Evolutionary conservation across 768 basidiomycete species (phyloP).

Genomic region (Pisolithus tinctorius): DNA sequence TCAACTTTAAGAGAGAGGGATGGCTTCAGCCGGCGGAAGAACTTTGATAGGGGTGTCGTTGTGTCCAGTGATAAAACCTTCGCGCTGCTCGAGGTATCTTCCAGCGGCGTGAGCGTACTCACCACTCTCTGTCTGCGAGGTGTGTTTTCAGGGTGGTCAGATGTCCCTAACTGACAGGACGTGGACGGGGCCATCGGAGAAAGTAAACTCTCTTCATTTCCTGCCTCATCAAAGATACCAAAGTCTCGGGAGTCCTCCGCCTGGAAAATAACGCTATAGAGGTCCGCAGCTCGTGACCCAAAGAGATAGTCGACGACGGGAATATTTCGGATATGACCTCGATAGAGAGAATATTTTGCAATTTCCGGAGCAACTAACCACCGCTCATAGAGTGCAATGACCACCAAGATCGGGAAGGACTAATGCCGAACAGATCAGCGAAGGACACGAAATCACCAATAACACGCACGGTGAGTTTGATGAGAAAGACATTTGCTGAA

Average conservation of each 20-base stretch:
- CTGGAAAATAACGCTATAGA: slow-evolving; percentile 78
- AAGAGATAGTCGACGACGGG: slow-evolving; percentile 71
- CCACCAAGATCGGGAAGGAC: slow-evolving; percentile 72
- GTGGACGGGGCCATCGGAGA: slow-evolving; percentile 9
- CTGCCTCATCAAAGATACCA: slow-evolving; percentile 45
- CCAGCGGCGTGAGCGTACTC: slow-evolving; percentile 20
- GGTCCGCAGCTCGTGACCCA: slow-evolving; percentile 57
- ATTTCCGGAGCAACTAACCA: slow-evolving; percentile 47
- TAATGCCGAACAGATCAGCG: slow-evolving; percentile 16
- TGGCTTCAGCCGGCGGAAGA: slow-evolving; percentile 20
- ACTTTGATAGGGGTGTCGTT: slow-evolving; percentile 19
- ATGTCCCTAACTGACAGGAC: slow-evolving; percentile 2
- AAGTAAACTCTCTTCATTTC: slow-evolving; percentile 30
- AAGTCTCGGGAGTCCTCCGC: slow-evolving; percentile 45
- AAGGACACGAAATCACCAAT: not conserved
- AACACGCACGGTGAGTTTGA: slow-evolving; percentile 62
- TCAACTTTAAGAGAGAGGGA: slow-evolving; percentile 16
- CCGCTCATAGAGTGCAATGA: slow-evolving; percentile 77
- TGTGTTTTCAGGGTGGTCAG: no score
- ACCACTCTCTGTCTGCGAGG: slow-evolving; percentile 19
- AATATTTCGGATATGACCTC: slow-evolving; percentile 63
- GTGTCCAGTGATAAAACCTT: slow-evolving; percentile 23
- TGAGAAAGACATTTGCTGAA: slow-evolving; percentile 76
- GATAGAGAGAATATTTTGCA: slow-evolving; percentile 50
- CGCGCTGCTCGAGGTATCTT: slow-evolving; percentile 24